Conservation (phyloP, 2,329 filamentous ascomycete species). For the Lecanicillium sp. region DNA sequence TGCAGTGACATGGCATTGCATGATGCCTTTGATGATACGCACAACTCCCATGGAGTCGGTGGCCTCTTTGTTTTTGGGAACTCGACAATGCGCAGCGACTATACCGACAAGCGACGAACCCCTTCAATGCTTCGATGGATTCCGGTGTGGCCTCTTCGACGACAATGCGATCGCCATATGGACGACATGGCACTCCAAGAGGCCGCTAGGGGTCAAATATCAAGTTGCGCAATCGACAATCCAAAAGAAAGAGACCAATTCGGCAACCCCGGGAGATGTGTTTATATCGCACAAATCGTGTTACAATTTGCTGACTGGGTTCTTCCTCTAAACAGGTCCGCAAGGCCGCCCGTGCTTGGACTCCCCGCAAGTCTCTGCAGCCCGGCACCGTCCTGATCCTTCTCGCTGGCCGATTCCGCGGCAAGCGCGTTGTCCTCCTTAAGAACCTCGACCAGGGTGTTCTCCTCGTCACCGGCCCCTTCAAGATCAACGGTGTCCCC, state of each 20-base stretch:
- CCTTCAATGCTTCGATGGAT: too few relatives aligned
- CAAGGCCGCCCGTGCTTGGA: slow-evolving; percentile 85
- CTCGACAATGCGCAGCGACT: too few relatives aligned
- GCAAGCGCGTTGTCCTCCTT: slow-evolving; percentile 98
- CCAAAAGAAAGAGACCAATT: background rate
- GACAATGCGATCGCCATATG: too few relatives aligned
- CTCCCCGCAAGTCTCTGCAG: slow-evolving; percentile 81
- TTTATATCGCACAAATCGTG: background rate
- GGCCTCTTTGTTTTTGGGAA: too few relatives aligned
- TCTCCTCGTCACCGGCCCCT: slow-evolving; percentile 97
- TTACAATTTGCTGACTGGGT: slow-evolving; percentile 1
- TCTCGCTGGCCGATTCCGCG: slow-evolving; percentile 97
- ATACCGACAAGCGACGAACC: too few relatives aligned
- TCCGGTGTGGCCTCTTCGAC: too few relatives aligned
- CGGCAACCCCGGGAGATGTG: background rate
- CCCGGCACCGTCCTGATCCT: slow-evolving; percentile 97
- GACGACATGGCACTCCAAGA: too few relatives aligned
- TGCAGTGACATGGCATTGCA: slow-evolving; percentile 9
- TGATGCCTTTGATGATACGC: too few relatives aligned
- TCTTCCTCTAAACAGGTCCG: slow-evolving; percentile 59
- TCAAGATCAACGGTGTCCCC: slow-evolving; percentile 99
- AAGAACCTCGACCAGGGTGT: slow-evolving; percentile 97
- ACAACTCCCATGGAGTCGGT: too few relatives aligned
- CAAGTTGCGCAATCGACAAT: too few relatives aligned
- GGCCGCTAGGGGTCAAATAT: too few relatives aligned